Percentiles rank a stretch among this genome's conserved stretches.
phyloP scores from a whole-genome alignment of 345 rosid species.

The Rhodamnia rubescens region DNA sequence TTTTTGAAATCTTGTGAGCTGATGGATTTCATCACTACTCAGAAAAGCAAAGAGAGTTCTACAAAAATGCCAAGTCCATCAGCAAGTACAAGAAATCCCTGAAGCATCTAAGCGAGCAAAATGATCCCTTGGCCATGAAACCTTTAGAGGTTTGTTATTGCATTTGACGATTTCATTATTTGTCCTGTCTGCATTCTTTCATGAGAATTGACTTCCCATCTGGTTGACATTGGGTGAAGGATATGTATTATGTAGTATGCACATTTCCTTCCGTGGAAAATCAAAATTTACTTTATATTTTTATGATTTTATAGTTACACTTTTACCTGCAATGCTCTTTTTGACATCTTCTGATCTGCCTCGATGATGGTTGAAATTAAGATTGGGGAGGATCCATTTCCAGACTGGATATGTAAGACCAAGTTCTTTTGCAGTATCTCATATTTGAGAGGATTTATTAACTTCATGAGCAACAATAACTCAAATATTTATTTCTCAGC shows the following conservation, averaged over 20 bases:
- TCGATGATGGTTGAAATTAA: not conserved
- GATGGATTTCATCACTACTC: constrained; percentile 1
- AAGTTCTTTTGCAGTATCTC: not conserved
- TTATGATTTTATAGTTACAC: not conserved
- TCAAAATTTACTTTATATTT: not conserved
- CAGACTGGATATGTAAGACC: not conserved
- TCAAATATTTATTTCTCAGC: not conserved
- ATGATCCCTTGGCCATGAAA: constrained; percentile 1
- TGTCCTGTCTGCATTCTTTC: not conserved
- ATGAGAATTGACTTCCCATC: not conserved
- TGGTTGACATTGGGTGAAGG: not conserved
- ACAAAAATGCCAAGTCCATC: constrained; percentile 69
- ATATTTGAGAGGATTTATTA: not conserved
- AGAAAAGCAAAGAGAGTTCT: constrained; percentile 72
- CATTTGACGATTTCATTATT: not conserved
- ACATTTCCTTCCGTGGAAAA: not conserved
- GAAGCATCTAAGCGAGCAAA: constrained; percentile 30
- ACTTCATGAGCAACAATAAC: not conserved
- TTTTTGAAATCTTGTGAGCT: not conserved
- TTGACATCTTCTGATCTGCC: not conserved
- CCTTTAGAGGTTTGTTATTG: constrained; percentile 15
- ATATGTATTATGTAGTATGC: not conserved
- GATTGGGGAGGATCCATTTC: not conserved
- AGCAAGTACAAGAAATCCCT: constrained; percentile 50
- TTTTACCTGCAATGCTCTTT: not conserved